phyloP scores from a whole-genome alignment of 176 grass and related monocot species.

The Cocos nucifera region DNA sequence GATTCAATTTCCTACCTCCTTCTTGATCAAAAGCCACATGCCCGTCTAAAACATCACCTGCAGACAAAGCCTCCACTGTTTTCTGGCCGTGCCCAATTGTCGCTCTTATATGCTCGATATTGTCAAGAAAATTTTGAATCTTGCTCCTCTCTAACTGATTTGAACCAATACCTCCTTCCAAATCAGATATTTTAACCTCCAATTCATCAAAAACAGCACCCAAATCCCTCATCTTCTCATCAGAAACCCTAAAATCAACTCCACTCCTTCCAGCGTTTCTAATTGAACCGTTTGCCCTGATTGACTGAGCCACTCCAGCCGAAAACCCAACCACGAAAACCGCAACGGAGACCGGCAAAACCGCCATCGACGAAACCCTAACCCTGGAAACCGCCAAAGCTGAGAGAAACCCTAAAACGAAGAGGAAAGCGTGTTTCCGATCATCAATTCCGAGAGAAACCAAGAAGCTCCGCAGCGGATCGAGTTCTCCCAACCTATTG shows the following conservation, averaged over 20 bases:
- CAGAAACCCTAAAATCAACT: constrained; percentile 10
- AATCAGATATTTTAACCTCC: constrained; percentile 34
- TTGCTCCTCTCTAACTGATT: constrained; percentile 15
- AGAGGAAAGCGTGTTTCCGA: constrained; percentile 23
- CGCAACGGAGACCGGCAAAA: constrained; percentile 38
- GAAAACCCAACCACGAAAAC: constrained; percentile 55
- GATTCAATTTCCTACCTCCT: constrained; percentile 24
- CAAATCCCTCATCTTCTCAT: constrained; percentile 25
- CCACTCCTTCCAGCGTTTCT: neutral
- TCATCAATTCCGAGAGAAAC: constrained; percentile 24
- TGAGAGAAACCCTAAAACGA: constrained; percentile 36
- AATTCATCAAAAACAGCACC: constrained; percentile 39
- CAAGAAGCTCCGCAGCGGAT: constrained; percentile 23
- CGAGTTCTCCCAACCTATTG: neutral
- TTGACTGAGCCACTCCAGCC: constrained; percentile 12
- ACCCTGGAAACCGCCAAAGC: constrained; percentile 36
- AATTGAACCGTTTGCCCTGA: neutral
- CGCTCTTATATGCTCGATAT: constrained; percentile 34
- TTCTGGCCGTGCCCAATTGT: constrained; percentile 29
- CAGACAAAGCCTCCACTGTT: neutral
- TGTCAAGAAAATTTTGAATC: constrained; percentile 21
- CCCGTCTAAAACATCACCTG: constrained; percentile 18
- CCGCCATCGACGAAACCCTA: constrained; percentile 40
- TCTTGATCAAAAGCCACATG: constrained; percentile 6
- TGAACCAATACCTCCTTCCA: constrained; percentile 18